Percentiles rank a stretch among this genome's conserved stretches.
Evolutionary conservation across 495 filamentous ascomycete species (phyloP).

Genomic region (Xeromyces bisporus): DNA sequence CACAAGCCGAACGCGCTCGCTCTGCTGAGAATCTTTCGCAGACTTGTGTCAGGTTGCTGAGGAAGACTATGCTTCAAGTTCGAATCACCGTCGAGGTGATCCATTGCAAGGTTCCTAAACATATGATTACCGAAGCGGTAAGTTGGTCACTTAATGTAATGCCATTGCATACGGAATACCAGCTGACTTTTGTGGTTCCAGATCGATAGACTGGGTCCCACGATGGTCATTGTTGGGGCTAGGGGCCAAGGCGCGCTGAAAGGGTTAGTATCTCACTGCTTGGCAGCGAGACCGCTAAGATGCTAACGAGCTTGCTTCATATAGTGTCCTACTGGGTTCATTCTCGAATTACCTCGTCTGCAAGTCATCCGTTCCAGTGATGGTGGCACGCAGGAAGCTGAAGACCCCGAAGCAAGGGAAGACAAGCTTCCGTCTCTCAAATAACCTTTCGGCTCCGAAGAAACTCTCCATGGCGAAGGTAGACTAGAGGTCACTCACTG

Average conservation of each 20-base stretch:
- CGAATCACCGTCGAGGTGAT: conserved; percentile 87
- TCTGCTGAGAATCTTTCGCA: conserved; percentile 64
- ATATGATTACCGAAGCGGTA: conserved; percentile 66
- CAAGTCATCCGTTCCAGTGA: conserved; percentile 89
- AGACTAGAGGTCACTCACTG: conserved; percentile 33
- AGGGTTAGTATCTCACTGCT: conserved; percentile 41
- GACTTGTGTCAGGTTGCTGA: conserved; percentile 61
- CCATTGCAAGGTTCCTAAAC: conserved; percentile 90
- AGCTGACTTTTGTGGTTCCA: conserved; percentile 15
- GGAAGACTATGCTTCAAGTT: conserved; percentile 82
- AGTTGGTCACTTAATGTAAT: no score
- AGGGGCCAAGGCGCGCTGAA: conserved; percentile 81
- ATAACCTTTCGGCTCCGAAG: conserved; percentile 50
- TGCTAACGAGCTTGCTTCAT: conserved; percentile 5
- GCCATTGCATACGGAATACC: no score
- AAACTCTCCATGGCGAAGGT: conserved; percentile 49
- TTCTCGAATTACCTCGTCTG: conserved; percentile 95
- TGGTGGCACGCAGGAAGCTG: conserved; percentile 73
- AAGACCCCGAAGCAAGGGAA: conserved; percentile 58
- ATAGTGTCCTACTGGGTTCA: conserved; percentile 75
- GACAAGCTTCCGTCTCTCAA: conserved; percentile 45
- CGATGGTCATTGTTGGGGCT: conserved; percentile 84
- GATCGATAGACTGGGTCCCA: conserved; percentile 83
- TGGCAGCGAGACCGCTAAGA: neutral
- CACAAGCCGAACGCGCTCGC: conserved; percentile 60